Evolutionary conservation across 768 basidiomycete species (phyloP), one percentile per base, ranked within the genome.

Genomic region (Macrolepiota dolichaula): DNA sequence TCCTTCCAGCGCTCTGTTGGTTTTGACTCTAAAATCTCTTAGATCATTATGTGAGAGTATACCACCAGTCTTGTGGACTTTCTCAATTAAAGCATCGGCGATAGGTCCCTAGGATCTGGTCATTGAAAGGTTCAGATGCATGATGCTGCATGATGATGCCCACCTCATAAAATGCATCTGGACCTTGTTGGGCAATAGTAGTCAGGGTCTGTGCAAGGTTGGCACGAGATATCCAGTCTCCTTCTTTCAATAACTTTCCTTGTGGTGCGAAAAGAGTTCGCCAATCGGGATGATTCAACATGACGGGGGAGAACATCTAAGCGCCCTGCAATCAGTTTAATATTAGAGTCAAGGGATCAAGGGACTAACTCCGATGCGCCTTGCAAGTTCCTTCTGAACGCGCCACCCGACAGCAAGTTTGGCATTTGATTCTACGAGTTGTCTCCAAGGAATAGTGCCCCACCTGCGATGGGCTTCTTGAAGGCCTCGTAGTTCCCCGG

Each of bases 401-500:
- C 77, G 77, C 92, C 92, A 96, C 6, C 90, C 91, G 25, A 75
- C 73, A 7, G 96, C 94, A 2, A 99, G 77, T 7, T 84, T 72
- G 4, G 87, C 83, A 35, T 84, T 87, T 0, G 96, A 95, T 65
- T 85, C 75, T 17, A 98, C 83, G 24, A 98, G 79, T 32, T 81
- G 75, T 44, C 79, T 74, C 97, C 97, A 98, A 0, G 88, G 79
- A 12, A 97, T 67, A 38, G 74, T 82, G 0, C 94, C 96, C 87
- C 95, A 97, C 25, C 87, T 81, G 44, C 79, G 76, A 72, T 96
- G 89, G 0, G 92, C 93, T 70, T 88, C 90, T 70, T 89, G 85
- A 35, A 98, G 81, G 10, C 96, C 97, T 24, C 89, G 83, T 50
- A 98, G 71, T 75, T 98, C 96, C 9, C 96, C 91, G 1, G 97